Base-by-base conservation (phyloP, 495 filamentous ascomycete genomes). In the Sordaria brevicollis region DNA sequence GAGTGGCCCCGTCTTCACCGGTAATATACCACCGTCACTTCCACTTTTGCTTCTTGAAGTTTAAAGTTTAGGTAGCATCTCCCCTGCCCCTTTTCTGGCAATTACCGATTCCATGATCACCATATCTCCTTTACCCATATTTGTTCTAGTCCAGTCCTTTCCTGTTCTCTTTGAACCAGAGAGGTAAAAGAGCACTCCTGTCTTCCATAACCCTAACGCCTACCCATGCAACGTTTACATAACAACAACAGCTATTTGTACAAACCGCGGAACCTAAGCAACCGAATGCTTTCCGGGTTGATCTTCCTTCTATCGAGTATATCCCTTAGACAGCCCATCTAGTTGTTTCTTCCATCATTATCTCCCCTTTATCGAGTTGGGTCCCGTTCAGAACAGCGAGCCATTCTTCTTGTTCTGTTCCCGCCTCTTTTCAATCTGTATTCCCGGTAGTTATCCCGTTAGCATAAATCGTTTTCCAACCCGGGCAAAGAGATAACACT, bases 381-480 rank as follows among this genome's bases (percentile, higher is more conserved):
- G 36, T 15, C 13, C 38, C 71, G 29, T 67, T 68, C 34, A 71
- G 7, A 71, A 62, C 10, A 37, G 31, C 21, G 36, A 35, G 6
- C 69, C 71, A 10, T 65, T 35, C 25, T 73, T 73, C 69, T 76
- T 81, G 73, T 81, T 86, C 43, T 83, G 84, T 67, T 80, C 81
- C 70, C 83, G 85, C 39, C 82, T 80, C 75, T 85, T 86, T 6
- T 83, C 80, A 19, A 80, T 82, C 86, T 89, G 70, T 65, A 25
- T 37, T 25, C 21, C 68, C 65, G 54, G 69, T 69, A 67, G 33
- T 39, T 67, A 15, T 3, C 11, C 5, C 49, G 74, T 76, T 66
- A 73, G 74, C 35, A 72, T n/a, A 35, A 13, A 13, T 43, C 6
- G 2, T 19, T 19, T 31, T 11, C 11, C 49, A 57, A 31, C 31